Evolutionary conservation across 2,329 filamentous ascomycete genomes (phyloP), one percentile per base, ranked within the genome.

Genomic region (Verticillium albo-atrum): DNA sequence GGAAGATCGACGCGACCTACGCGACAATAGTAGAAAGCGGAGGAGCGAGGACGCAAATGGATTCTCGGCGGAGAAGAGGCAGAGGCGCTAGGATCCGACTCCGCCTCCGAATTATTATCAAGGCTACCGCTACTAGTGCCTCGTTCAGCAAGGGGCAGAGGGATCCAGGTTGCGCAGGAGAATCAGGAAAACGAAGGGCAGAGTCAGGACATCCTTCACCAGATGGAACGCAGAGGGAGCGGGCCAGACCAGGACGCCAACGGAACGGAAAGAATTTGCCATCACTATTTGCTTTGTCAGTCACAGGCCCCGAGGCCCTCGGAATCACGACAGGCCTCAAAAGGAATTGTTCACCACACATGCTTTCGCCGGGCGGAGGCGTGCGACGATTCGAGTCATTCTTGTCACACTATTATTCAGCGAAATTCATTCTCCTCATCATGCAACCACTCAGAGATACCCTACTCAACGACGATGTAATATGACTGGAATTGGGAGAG

Each of bases 11-110:
- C 68, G 71, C 6, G 71, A 72, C n/a, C 68, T 74, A 10, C 75
- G 78, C 27, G 75, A 78, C 42, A 70, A 70, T 3, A 68, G 71
- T 32, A 69, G 74, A 62, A 80, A 80, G 67, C 75, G 77, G 37
- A 74, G 74, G 65, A 83, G 80, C 64, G 82, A 83, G 61, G 82
- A 83, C 56, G 77, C 77, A 23, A 66, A 69, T n/a, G 74, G 65
- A 23, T 61, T 72, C 62, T 64, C 68, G 17, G 77, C 69, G 60
- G 82, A 85, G 62, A 86, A 86, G 75, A 76, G 83, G 69, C 77
- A 74, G 63, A 77, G 83, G 70, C 78, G 79, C 66, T 83, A 76
- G 68, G 70, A 71, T 65, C 42, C 42, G 54, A 37, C 54, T 37
- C 47, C 12, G 30, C 51, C 12, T 14, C 15, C 15, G 54, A 15